These are phyloP conservation scores for Auricularia auricula-judae DNA, from an alignment of 768 basidiomycete species.

Conservation along the genomic window DNA sequence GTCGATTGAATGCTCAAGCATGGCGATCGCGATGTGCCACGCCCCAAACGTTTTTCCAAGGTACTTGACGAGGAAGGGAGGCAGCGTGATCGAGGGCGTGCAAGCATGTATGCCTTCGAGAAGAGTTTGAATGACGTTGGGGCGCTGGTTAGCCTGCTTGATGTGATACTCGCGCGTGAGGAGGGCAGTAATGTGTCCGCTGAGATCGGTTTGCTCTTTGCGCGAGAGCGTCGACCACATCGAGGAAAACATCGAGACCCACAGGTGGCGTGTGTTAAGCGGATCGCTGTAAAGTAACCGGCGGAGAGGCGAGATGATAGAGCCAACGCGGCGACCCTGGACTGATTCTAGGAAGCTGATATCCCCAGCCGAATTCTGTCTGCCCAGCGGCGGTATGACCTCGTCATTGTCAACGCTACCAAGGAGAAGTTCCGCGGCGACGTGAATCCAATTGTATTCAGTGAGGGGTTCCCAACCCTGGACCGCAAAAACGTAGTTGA, in stretches of 20 bases:
- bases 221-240: slow-evolving; percentile 79
- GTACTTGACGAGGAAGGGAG: slow-evolving; percentile 92
- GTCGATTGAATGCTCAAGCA: slow-evolving; percentile 73
- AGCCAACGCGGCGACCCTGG: slow-evolving; percentile 52
- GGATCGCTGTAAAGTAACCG: slow-evolving; percentile 75
- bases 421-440: slow-evolving; percentile 81
- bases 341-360: slow-evolving; percentile 71
- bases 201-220: slow-evolving; percentile 80
- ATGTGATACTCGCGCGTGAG: slow-evolving; percentile 91
- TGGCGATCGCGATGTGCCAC: slow-evolving; percentile 88
- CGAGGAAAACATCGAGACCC: slow-evolving; percentile 80
- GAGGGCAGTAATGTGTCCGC: slow-evolving; percentile 79
- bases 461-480: slow-evolving; percentile 92
- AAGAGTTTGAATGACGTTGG: slow-evolving; percentile 87
- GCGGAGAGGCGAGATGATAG: slow-evolving; percentile 60
- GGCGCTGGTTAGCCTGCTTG: slow-evolving; percentile 77
- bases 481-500: slow-evolving; percentile 84
- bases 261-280: slow-evolving; percentile 65
- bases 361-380: slow-evolving; percentile 64
- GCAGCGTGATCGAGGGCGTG: slow-evolving; percentile 75
- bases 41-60: slow-evolving; percentile 91
- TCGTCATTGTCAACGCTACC: slow-evolving; percentile 48
- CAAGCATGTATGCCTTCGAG: slow-evolving; percentile 80
- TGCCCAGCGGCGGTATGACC: slow-evolving; percentile 14
- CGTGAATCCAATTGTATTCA: slow-evolving; percentile 88